Conservation (phyloP, 2,329 filamentous ascomycete species). For the Pestalotiopsis sp. region DNA sequence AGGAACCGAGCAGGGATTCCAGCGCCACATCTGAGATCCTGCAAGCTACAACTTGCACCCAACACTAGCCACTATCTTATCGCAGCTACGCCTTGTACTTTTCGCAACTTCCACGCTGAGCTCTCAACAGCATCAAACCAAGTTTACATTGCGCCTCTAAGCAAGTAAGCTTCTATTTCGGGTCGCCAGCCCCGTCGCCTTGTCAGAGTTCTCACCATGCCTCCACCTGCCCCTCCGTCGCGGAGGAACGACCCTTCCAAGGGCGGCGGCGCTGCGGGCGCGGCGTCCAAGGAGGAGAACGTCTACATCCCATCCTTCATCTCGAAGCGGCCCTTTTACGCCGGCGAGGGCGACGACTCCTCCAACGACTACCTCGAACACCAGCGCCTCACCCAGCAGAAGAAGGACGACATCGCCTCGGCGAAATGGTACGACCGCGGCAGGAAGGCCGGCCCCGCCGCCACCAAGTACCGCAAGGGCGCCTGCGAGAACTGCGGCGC, state of each 20-base stretch:
- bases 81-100: constrained; percentile 3
- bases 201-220: constrained; percentile 32
- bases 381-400: constrained; percentile 78
- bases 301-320: constrained; percentile 99
- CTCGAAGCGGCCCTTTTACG: constrained; percentile 96
- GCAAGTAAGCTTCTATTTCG: background rate
- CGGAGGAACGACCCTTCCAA: constrained; percentile 31
- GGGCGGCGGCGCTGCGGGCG: constrained; percentile 29
- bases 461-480: constrained; percentile 96
- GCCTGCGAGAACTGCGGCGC: constrained; percentile 98
- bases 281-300: constrained; percentile 83
- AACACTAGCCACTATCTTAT: constrained; percentile 8
- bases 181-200: background rate
- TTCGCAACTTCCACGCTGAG: background rate
- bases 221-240: constrained; percentile 38
- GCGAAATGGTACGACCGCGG: constrained; percentile 94
- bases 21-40: background rate
- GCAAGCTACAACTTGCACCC: background rate
- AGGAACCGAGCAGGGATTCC: background rate
- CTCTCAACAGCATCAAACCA: background rate
- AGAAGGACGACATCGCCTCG: constrained; percentile 65
- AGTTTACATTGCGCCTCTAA: background rate
- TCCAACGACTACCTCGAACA: constrained; percentile 92
- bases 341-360: constrained; percentile 75
- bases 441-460: constrained; percentile 80